A percentile compares a stretch with the other conserved stretches of the same genome.
phyloP scores from a whole-genome alignment of 495 filamentous ascomycete genomes.

The Hyaloscypha variabilis region DNA sequence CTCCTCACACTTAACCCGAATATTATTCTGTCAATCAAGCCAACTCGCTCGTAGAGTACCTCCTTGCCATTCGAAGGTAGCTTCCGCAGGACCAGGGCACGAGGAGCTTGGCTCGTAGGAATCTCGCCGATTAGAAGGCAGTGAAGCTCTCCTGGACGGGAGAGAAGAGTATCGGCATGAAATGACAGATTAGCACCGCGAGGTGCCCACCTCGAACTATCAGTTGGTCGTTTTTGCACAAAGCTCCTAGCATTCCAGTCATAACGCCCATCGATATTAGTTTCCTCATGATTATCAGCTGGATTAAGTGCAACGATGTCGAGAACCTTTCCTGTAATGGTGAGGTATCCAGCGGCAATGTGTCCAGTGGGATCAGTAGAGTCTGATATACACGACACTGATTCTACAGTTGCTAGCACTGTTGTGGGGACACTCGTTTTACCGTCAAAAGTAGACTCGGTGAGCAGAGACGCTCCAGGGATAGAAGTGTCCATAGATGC shows the following conservation, averaged over 20 bases:
- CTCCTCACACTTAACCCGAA: not conserved
- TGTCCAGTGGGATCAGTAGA: not conserved
- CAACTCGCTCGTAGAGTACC: not conserved
- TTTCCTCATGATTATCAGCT: not conserved
- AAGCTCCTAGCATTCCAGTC: not conserved
- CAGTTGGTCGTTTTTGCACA: not conserved
- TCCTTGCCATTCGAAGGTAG: not conserved
- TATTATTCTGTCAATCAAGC: not conserved
- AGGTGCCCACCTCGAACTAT: not conserved
- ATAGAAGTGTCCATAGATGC: slow-evolving; percentile 5
- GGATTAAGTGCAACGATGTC: not conserved
- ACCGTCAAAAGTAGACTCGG: not conserved
- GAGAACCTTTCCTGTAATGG: not conserved
- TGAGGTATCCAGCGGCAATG: not conserved
- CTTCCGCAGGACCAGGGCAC: not conserved
- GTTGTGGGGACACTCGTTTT: not conserved
- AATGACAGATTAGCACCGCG: not conserved
- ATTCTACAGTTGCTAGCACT: not conserved
- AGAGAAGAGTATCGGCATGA: not conserved
- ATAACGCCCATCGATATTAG: not conserved
- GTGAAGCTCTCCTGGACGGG: not conserved
- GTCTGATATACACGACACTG: not conserved
- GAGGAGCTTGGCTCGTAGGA: not conserved
- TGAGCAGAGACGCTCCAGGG: not conserved
- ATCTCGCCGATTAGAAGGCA: not conserved